phyloP scores from a whole-genome alignment of 2,329 filamentous ascomycete species.

The Xylaria sp. region DNA sequence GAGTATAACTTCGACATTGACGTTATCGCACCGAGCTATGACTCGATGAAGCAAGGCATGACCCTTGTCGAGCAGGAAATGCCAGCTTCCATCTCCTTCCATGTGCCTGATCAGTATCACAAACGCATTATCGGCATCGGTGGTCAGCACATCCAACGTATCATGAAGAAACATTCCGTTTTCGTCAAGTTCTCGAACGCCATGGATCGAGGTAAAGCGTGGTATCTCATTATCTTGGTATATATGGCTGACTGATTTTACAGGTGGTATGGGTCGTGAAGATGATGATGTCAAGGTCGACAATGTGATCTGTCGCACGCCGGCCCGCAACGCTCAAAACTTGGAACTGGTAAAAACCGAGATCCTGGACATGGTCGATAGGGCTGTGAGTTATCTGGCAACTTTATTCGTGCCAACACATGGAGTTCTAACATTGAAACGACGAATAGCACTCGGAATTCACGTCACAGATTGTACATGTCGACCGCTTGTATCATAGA shows the following conservation, averaged over 20 bases:
- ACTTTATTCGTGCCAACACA: neutral
- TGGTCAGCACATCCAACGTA: conserved; percentile 97
- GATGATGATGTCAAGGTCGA: conserved; percentile 99
- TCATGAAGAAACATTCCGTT: conserved; percentile 99
- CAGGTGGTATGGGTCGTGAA: conserved; percentile 83
- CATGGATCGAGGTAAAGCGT: conserved; percentile 82
- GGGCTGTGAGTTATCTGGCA: conserved; percentile 70
- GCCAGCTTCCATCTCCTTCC: conserved; percentile 98
- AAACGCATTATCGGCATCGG: conserved; percentile 99
- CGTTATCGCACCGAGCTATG: conserved; percentile 90
- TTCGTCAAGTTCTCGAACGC: conserved; percentile 99
- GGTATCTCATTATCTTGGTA: neutral
- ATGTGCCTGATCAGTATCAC: conserved; percentile 98
- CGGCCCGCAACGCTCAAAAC: conserved; percentile 95
- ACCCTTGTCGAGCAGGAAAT: conserved; percentile 97
- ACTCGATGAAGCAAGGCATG: conserved; percentile 92
- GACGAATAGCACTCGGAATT: conserved; percentile 85
- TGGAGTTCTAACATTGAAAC: conserved; percentile 1
- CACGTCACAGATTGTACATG: conserved; percentile 90
- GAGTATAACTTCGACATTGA: conserved; percentile 99
- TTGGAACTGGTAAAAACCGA: conserved; percentile 97
- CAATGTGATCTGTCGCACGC: conserved; percentile 98
- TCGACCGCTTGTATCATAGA: conserved; percentile 94
- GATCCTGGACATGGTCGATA: conserved; percentile 99
- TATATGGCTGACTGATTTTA: conserved; percentile 22